phyloP scores from a whole-genome alignment of 495 filamentous ascomycete genomes.

The Neurospora terricola region DNA sequence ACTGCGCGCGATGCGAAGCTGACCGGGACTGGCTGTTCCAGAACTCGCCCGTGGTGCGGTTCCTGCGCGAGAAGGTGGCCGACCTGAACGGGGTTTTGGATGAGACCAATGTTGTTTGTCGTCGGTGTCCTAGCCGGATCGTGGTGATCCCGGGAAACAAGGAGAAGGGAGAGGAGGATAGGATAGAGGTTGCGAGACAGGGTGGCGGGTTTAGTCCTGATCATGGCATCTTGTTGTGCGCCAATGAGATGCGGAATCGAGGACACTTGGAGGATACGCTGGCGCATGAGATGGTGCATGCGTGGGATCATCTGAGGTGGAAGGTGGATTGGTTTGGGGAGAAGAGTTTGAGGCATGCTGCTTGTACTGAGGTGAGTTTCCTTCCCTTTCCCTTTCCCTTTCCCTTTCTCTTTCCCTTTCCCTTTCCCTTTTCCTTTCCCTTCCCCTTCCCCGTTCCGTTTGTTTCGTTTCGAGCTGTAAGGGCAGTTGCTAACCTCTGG shows the following conservation, averaged over 20 bases:
- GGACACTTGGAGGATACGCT: slow-evolving; percentile 85
- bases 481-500: neutral
- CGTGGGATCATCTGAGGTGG: slow-evolving; percentile 86
- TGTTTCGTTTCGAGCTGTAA: neutral
- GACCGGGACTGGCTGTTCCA: slow-evolving; percentile 69
- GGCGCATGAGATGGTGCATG: slow-evolving; percentile 96
- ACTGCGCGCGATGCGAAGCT: slow-evolving; percentile 69
- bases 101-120: slow-evolving; percentile 66
- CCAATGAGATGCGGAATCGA: slow-evolving; percentile 68
- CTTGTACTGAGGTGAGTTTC: slow-evolving; percentile 77
- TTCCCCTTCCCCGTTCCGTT: too few species aligned
- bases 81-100: slow-evolving; percentile 69
- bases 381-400: neutral
- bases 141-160: slow-evolving; percentile 24
- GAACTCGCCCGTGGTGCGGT: slow-evolving; percentile 77
- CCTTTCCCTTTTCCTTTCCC: too few species aligned
- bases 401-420: neutral
- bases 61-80: slow-evolving; percentile 65
- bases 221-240: slow-evolving; percentile 81
- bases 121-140: slow-evolving; percentile 52
- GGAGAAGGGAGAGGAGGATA: neutral
- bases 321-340: slow-evolving; percentile 73
- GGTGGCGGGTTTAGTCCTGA: slow-evolving; percentile 74
- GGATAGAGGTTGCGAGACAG: slow-evolving; percentile 25
- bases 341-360: slow-evolving; percentile 66